These are phyloP conservation scores for Earliella scabrosa DNA, from an alignment of 1,284 basidiomycete genomes.

Conservation along the genomic window DNA sequence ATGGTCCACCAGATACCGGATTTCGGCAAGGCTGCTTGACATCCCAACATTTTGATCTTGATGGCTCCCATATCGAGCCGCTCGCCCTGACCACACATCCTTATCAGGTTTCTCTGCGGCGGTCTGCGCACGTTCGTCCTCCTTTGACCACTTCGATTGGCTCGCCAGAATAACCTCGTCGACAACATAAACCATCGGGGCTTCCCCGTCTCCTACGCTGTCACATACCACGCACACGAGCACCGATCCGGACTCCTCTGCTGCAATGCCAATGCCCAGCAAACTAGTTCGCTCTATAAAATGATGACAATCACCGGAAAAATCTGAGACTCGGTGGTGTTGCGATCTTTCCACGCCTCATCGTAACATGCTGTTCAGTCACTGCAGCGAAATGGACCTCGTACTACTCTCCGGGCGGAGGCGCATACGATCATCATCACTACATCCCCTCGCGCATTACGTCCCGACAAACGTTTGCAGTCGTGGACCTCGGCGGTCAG, in stretches of 20 bases:
- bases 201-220: slow-evolving; percentile 2
- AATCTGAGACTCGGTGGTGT: background rate
- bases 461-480: too few species aligned
- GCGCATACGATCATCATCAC: too few species aligned
- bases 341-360: too few species aligned
- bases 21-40: background rate
- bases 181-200: background rate
- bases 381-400: too few species aligned
- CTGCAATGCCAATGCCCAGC: background rate
- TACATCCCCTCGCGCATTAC: too few species aligned
- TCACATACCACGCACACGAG: background rate
- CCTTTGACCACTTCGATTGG: background rate
- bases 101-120: background rate
- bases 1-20: background rate
- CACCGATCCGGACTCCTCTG: background rate
- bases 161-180: too few species aligned
- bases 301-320: background rate
- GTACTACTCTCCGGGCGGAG: too few species aligned
- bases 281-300: background rate
- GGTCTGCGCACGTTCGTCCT: slow-evolving; percentile 16
- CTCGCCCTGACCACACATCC: background rate
- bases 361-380: too few species aligned
- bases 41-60: slow-evolving; percentile 17
- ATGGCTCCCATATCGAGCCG: slow-evolving; percentile 1
- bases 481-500: too few species aligned